phyloP scores from a whole-genome alignment of 1,284 basidiomycete genomes.

The Caloboletus inedulis region DNA sequence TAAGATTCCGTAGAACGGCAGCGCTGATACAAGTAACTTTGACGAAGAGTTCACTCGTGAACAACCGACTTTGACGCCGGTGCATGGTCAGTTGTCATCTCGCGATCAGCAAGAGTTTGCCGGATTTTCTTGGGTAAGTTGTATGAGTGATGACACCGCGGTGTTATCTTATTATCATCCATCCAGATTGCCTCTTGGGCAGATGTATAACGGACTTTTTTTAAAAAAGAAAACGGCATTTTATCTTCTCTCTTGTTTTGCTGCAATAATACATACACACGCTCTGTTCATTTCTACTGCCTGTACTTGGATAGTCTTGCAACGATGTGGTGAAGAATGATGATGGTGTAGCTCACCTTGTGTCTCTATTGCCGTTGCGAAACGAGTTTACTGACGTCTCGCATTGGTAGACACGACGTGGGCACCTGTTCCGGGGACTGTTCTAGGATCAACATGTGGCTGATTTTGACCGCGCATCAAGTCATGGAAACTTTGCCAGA shows the following conservation, averaged over 20 bases:
- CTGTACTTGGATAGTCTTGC: constrained; percentile 53
- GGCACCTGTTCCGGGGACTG: constrained; percentile 62
- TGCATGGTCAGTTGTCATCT: constrained; percentile 90
- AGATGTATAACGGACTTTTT: constrained; percentile 47
- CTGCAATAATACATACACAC: constrained; percentile 33
- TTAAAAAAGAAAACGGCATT: constrained; percentile 27
- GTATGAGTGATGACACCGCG: background rate
- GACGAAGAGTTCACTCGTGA: constrained; percentile 97
- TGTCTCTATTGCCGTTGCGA: constrained; percentile 16
- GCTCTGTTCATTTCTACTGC: constrained; percentile 32
- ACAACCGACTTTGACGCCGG: constrained; percentile 96
- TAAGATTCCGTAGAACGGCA: constrained; percentile 55
- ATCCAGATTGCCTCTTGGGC: constrained; percentile 69
- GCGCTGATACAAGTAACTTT: constrained; percentile 85
- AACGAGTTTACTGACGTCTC: constrained; percentile 21
- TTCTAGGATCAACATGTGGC: constrained; percentile 33
- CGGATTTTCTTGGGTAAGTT: constrained; percentile 86
- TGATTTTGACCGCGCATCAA: constrained; percentile 63
- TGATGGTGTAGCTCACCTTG: constrained; percentile 23
- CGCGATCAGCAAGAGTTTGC: constrained; percentile 95
- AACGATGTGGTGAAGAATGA: constrained; percentile 32
- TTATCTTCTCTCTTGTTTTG: constrained; percentile 37
- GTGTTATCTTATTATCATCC: background rate
- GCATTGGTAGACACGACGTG: constrained; percentile 48
- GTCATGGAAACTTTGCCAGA: constrained; percentile 83